Evolutionary conservation across 2,329 filamentous ascomycete species (phyloP).

Genomic region (Xylariales sp.): DNA sequence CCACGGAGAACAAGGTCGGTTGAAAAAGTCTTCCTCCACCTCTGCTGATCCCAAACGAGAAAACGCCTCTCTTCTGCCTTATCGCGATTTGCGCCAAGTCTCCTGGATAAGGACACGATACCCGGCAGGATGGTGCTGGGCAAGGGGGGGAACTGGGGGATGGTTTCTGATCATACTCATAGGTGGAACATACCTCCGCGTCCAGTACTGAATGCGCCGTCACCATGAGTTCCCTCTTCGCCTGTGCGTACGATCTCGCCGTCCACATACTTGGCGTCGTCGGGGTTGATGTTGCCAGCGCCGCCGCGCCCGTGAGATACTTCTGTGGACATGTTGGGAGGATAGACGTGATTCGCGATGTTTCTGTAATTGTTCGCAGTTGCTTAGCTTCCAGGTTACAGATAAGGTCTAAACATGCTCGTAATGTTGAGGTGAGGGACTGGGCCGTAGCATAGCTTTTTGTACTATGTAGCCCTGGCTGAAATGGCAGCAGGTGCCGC

Average conservation of each 20-base stretch:
- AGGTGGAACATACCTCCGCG: slow-evolving; percentile 45
- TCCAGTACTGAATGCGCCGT: slow-evolving; percentile 55
- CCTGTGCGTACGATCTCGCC: slow-evolving; percentile 57
- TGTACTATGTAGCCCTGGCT: neutral
- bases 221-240: slow-evolving; percentile 49
- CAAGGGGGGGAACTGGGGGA: no score
- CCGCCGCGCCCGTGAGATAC: slow-evolving; percentile 59
- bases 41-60: no score
- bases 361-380: neutral
- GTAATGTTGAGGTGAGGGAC: neutral
- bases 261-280: slow-evolving; percentile 56
- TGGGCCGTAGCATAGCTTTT: neutral
- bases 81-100: no score
- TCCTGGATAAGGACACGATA: no score
- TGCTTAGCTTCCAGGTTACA: neutral
- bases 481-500: no score
- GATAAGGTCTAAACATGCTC: neutral
- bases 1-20: no score
- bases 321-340: slow-evolving; percentile 37
- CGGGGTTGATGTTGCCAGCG: slow-evolving; percentile 56
- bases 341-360: no score
- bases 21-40: no score
- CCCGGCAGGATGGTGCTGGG: no score
- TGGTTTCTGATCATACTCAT: no score
- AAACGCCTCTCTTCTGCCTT: no score